Base-by-base conservation (phyloP, 345 rosid species). In the Salix udensis region DNA sequence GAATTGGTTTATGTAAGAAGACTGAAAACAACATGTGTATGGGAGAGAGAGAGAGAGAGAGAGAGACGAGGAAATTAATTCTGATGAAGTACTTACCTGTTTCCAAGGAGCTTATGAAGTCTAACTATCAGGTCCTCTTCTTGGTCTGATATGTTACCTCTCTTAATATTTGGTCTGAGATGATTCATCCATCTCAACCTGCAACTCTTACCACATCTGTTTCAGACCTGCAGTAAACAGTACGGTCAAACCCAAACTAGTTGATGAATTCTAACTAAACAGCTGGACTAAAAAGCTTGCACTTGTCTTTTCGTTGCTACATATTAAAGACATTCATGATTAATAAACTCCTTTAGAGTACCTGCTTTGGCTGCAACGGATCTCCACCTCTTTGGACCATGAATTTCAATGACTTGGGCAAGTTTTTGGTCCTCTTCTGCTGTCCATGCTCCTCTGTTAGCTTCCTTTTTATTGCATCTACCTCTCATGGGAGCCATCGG, bases 101-200 rank as follows among this genome's bases (percentile, higher is more conserved):
- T 88, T 71, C 89, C 91, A n/a, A 88, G 83, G 42, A 86, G 86
- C 64, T 82, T 86, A 74, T 88, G 89, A 69, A 86, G 89, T 80
- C 89, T 86, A 24, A 86, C 80, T 37, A 86, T 85, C 79, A 85
- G 70, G 76, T 88, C 89, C 76, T 89, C 89, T 84, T 87, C 90
- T 82, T 83, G 89, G 72, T 86, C 87, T 50, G 90, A 85, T 50
- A 87, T 89, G 68, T 83, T 80, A 72, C 88, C 91, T 79, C 88
- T 88, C 76, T 88, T 88, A 71, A 86, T 86, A 36, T 88, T 84
- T 23, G 91, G 89, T 81, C 91, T 85, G 11, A 87, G 86, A 79
- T 88, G 87, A 84, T 88, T 86, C 85, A 88, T 78, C 89, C 91
- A 88, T 78, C 91, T 87, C 50, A 86, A 71, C 36, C 91, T 80